A percentile compares a stretch with the other conserved stretches of the same genome.
phyloP scores from a whole-genome alignment of 2,329 filamentous ascomycete species.

The Aspergillus phoenicis region DNA sequence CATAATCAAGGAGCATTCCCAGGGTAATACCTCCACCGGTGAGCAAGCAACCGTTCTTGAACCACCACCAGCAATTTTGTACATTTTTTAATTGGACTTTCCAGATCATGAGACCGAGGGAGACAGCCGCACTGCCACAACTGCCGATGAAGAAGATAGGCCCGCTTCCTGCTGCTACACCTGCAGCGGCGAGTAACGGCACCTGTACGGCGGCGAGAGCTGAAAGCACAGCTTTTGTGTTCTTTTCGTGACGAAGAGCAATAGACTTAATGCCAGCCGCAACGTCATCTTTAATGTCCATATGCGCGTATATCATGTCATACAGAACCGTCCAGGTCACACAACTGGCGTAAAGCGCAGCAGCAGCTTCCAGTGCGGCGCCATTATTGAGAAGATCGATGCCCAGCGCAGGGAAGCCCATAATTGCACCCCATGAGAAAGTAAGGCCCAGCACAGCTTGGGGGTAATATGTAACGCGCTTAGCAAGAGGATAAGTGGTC shows the following conservation, averaged over 20 bases:
- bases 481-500: conserved; percentile 54
- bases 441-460: conserved; percentile 55
- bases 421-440: conserved; percentile 55
- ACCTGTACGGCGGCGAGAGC: conserved; percentile 46
- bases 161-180: conserved; percentile 55
- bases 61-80: conserved; percentile 66
- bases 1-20: conserved; percentile 60
- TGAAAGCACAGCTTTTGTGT: conserved; percentile 48
- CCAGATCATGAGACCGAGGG: conserved; percentile 62
- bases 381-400: conserved; percentile 47
- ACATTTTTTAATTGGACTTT: conserved; percentile 60
- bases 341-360: conserved; percentile 50
- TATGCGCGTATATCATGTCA: conserved; percentile 56
- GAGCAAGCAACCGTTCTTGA: conserved; percentile 63
- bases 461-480: conserved; percentile 57
- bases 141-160: conserved; percentile 61
- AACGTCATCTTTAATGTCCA: conserved; percentile 55
- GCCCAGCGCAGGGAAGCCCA: conserved; percentile 51
- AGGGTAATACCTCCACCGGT: conserved; percentile 62
- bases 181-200: conserved; percentile 46
- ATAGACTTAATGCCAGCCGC: conserved; percentile 56
- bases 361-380: conserved; percentile 40
- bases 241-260: conserved; percentile 51
- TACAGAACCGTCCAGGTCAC: conserved; percentile 54
- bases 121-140: conserved; percentile 58